Conservation (phyloP, 2,329 filamentous ascomycete genomes). For the Botrytis medusae region DNA sequence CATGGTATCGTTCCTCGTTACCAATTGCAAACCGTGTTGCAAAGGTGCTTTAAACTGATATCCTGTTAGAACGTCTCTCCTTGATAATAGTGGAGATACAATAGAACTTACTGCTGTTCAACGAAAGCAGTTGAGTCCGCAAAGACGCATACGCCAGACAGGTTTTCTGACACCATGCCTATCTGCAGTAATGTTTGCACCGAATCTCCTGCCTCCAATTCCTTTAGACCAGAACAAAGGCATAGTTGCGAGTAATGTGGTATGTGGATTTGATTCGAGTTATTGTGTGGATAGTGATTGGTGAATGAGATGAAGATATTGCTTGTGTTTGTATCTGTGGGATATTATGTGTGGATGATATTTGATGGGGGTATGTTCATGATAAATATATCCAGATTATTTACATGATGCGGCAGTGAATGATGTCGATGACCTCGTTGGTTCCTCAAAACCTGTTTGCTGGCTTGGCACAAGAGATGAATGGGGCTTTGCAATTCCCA, state of each 20-base stretch:
- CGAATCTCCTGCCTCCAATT: conserved; percentile 12
- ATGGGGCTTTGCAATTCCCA: neutral
- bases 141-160: conserved; percentile 13
- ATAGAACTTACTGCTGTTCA: neutral
- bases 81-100: neutral
- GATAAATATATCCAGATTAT: conserved; percentile 5
- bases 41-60: neutral
- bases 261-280: neutral
- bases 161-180: conserved; percentile 14
- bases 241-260: neutral
- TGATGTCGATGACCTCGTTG: conserved; percentile 6
- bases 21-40: neutral
- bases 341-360: neutral
- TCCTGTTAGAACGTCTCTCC: neutral
- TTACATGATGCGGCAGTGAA: neutral
- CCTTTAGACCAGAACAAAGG: conserved; percentile 15
- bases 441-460: conserved; percentile 18
- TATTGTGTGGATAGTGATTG: neutral
- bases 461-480: conserved; percentile 6
- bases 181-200: conserved; percentile 17
- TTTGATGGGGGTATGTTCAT: conserved; percentile 1
- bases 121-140: conserved; percentile 16
- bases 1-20: conserved; percentile 2
- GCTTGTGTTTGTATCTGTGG: neutral
- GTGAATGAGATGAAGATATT: neutral